Conservation (phyloP, 129 eudicot genomes). For the Oenanthe sinensis region DNA sequence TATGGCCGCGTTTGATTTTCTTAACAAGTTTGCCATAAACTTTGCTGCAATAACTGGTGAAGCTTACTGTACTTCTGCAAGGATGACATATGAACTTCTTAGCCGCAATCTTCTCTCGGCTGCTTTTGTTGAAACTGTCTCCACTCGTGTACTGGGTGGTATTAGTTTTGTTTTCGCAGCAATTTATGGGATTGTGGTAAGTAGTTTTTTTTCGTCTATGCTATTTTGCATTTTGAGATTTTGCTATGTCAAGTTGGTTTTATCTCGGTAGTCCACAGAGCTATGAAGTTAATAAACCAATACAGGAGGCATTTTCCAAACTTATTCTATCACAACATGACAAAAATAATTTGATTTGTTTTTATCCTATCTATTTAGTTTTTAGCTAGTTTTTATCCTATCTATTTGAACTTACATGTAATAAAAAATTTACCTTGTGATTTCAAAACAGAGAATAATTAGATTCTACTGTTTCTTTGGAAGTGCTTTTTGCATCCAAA, state of each 20-base stretch:
- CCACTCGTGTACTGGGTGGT: slow-evolving; percentile 69
- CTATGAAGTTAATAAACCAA: neutral
- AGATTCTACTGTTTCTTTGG: neutral
- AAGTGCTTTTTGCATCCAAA: neutral
- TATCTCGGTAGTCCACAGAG: neutral
- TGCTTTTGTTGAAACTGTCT: slow-evolving; percentile 76
- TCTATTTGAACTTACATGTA: neutral
- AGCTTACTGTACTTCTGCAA: slow-evolving; percentile 82
- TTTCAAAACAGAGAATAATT: neutral
- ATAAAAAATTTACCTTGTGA: neutral
- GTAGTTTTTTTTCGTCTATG: slow-evolving; percentile 15
- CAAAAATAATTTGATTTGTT: neutral
- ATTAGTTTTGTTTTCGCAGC: slow-evolving; percentile 69
- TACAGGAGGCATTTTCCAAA: neutral
- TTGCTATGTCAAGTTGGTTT: neutral
- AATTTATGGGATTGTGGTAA: slow-evolving; percentile 80
- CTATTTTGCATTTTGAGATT: slow-evolving; percentile 5
- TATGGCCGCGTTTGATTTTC: slow-evolving; percentile 65
- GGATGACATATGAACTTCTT: slow-evolving; percentile 82
- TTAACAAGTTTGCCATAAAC: slow-evolving; percentile 84
- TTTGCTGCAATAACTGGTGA: slow-evolving; percentile 97
- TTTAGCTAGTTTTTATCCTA: neutral
- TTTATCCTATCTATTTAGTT: neutral
- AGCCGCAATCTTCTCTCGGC: slow-evolving; percentile 83
- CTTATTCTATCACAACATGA: neutral